Conservation (phyloP, 2,329 filamentous ascomycete species). For the Onygenales sp. region DNA sequence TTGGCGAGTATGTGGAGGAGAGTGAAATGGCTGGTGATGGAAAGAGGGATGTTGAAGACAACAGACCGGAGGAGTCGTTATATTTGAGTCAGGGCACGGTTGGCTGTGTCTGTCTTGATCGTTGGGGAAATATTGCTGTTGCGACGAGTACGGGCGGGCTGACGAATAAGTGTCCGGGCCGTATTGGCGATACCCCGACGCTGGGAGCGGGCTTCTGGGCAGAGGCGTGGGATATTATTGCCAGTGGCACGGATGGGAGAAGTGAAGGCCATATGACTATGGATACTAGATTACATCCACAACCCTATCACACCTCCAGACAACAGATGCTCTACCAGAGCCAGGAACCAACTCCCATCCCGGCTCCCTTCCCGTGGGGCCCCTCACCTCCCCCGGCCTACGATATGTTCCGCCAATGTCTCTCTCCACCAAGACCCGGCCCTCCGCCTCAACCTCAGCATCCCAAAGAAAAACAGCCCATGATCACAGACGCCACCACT, state of each 20-base stretch:
- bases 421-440: slow-evolving; percentile 5
- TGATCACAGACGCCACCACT: neutral
- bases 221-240: slow-evolving; percentile 60
- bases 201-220: slow-evolving; percentile 85
- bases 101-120: slow-evolving; percentile 72
- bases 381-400: neutral
- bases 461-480: neutral
- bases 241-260: slow-evolving; percentile 9
- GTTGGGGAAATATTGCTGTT: slow-evolving; percentile 61
- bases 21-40: slow-evolving; percentile 36
- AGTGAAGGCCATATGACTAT: neutral
- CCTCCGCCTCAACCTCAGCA: slow-evolving; percentile 4
- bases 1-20: neutral
- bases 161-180: slow-evolving; percentile 79
- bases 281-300: neutral
- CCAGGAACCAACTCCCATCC: neutral
- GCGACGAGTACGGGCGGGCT: slow-evolving; percentile 63
- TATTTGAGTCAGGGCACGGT: slow-evolving; percentile 70
- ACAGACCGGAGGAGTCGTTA: slow-evolving; percentile 51
- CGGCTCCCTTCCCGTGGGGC: neutral
- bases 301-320: neutral
- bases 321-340: neutral
- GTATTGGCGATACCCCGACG: slow-evolving; percentile 78
- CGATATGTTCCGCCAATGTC: neutral
- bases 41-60: slow-evolving; percentile 13